Percentiles rank a stretch among this genome's conserved stretches.
These are phyloP conservation scores for Microbotryomycetes sp. DNA, from an alignment of 1,284 basidiomycete genomes.

Conservation along the genomic window DNA sequence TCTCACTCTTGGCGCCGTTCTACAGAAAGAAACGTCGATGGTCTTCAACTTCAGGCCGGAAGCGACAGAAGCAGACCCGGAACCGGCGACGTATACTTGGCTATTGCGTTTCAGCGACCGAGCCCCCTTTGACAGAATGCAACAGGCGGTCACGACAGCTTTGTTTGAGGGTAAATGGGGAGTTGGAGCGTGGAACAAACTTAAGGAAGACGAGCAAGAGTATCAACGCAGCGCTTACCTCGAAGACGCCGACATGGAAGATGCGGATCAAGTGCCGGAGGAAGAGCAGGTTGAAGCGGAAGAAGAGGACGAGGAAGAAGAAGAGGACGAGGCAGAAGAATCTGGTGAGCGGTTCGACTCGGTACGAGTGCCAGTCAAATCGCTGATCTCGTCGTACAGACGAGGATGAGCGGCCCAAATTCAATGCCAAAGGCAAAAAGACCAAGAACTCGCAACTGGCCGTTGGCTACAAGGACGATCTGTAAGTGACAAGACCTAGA, in stretches of 20 bases:
- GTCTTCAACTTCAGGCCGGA: slow-evolving; percentile 31
- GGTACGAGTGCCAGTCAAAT: neutral
- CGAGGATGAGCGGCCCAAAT: slow-evolving; percentile 4
- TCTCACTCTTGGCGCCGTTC: neutral
- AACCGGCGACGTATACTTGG: slow-evolving; percentile 29
- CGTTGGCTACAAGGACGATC: slow-evolving; percentile 90
- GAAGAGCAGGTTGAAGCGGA: slow-evolving; percentile 38
- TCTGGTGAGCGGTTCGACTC: neutral
- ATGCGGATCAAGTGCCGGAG: slow-evolving; percentile 55
- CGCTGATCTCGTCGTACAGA: neutral
- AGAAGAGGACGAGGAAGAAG: slow-evolving; percentile 49
- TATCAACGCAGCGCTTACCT: slow-evolving; percentile 44
- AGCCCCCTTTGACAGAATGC: slow-evolving; percentile 38
- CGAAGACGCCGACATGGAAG: slow-evolving; percentile 76
- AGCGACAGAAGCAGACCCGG: neutral
- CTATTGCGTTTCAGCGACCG: slow-evolving; percentile 23
- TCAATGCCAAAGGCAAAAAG: slow-evolving; percentile 17
- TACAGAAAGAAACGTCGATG: slow-evolving; percentile 22
- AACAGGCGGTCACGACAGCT: slow-evolving; percentile 64
- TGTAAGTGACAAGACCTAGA: slow-evolving; percentile 4
- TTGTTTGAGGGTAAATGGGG: slow-evolving; percentile 53
- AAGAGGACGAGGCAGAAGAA: slow-evolving; percentile 12
- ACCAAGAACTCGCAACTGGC: slow-evolving; percentile 85
- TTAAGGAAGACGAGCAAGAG: slow-evolving; percentile 55
- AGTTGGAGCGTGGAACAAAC: slow-evolving; percentile 30